Percentiles rank a stretch among this genome's conserved stretches.
phyloP scores from a whole-genome alignment of 176 grass and related monocot genomes.

The Hordeum marinum region DNA sequence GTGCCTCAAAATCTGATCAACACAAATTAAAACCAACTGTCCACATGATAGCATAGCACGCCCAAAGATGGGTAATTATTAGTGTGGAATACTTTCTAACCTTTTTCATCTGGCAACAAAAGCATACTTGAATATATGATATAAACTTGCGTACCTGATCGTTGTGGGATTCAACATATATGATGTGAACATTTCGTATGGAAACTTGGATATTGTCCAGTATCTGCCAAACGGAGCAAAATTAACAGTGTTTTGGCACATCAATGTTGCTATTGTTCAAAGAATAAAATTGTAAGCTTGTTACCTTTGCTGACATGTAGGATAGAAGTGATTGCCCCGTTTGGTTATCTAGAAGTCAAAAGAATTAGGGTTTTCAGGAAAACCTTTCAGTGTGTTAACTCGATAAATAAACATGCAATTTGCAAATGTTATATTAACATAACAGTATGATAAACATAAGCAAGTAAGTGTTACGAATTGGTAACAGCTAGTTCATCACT shows the following conservation, averaged over 20 bases:
- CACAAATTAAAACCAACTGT: slow-evolving; percentile 9
- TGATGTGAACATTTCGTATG: slow-evolving; percentile 75
- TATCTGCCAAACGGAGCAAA: slow-evolving; percentile 54
- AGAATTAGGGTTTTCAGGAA: slow-evolving; percentile 18
- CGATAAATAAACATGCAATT: slow-evolving; percentile 1
- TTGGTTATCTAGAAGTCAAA: slow-evolving; percentile 73
- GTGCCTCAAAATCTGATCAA: not conserved
- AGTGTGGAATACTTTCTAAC: not conserved
- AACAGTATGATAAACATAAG: not conserved
- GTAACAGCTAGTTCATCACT: slow-evolving; percentile 2
- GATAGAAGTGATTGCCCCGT: slow-evolving; percentile 96
- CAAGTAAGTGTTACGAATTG: slow-evolving; percentile 17
- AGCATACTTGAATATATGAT: not conserved
- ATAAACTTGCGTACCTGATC: slow-evolving; percentile 53
- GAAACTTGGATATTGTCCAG: slow-evolving; percentile 95
- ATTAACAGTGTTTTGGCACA: slow-evolving; percentile 16
- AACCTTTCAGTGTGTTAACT: not conserved
- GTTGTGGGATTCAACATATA: slow-evolving; percentile 66
- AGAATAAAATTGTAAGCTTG: slow-evolving; percentile 20
- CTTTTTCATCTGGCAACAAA: slow-evolving; percentile 24
- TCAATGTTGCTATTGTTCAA: slow-evolving; percentile 23
- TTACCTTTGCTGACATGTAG: slow-evolving; percentile 96
- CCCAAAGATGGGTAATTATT: not conserved
- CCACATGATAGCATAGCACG: not conserved
- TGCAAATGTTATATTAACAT: not conserved